Evolutionary conservation across 306 rosid species (phyloP).

Genomic region (Cyamopsis tetragonoloba): DNA sequence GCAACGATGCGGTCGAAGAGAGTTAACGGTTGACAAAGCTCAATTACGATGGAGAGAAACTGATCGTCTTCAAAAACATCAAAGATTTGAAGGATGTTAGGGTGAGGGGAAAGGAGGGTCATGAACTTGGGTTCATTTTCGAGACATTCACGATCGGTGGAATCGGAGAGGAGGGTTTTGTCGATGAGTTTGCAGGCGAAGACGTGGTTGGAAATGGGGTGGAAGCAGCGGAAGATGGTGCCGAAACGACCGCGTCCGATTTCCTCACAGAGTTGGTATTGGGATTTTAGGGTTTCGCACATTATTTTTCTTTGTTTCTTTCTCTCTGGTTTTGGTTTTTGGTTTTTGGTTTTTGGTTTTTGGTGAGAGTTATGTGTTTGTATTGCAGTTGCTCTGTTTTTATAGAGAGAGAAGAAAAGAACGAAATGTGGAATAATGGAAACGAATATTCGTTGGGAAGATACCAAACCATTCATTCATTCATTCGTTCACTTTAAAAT

Average conservation of each 20-base stretch:
- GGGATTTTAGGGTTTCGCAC: conserved; percentile 45
- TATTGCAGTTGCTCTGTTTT: background rate
- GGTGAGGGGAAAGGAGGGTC: conserved; percentile 66
- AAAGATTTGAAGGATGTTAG: conserved; percentile 59
- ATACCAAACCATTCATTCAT: no score
- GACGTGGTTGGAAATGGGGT: conserved; percentile 30
- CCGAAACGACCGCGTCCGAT: conserved; percentile 88
- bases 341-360: background rate
- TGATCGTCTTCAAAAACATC: conserved; percentile 56
- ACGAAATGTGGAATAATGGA: background rate
- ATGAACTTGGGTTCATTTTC: conserved; percentile 75
- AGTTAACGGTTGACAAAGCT: conserved; percentile 61
- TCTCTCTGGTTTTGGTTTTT: background rate
- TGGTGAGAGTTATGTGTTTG: background rate
- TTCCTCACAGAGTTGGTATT: conserved; percentile 69
- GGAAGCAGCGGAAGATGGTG: conserved; percentile 59
- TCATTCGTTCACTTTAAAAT: background rate
- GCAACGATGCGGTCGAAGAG: conserved; percentile 63
- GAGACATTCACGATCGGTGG: conserved; percentile 66
- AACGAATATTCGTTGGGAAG: conserved; percentile 28
- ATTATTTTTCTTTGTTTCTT: conserved; percentile 14
- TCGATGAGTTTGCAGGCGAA: conserved; percentile 73
- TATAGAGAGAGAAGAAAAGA: background rate
- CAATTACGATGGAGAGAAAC: conserved; percentile 52
- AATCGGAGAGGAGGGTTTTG: conserved; percentile 51